phyloP scores from a whole-genome alignment of 176 grass and related monocot genomes.

The Paspalum notatum region DNA sequence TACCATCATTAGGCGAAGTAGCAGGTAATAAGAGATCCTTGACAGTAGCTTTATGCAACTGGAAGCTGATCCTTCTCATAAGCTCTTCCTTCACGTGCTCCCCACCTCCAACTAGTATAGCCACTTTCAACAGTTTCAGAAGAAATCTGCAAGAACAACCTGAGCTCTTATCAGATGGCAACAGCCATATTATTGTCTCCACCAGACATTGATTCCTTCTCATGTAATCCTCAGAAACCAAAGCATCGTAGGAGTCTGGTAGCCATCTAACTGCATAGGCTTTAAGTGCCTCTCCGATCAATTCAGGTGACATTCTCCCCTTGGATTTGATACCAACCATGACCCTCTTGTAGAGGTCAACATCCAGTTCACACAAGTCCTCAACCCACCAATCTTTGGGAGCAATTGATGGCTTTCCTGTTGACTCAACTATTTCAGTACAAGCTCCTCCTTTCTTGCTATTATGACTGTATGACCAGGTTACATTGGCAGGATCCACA shows the following conservation, averaged over 20 bases:
- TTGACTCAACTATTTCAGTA: constrained; percentile 64
- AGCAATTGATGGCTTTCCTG: constrained; percentile 44
- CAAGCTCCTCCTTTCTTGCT: constrained; percentile 62
- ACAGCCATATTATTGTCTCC: constrained; percentile 87
- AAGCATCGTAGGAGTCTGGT: constrained; percentile 79
- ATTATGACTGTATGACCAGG: constrained; percentile 78
- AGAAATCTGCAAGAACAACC: constrained; percentile 97
- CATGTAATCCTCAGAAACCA: constrained; percentile 86
- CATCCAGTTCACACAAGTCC: constrained; percentile 88
- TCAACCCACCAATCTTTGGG: constrained; percentile 97
- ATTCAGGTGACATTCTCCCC: constrained; percentile 87
- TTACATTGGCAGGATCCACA: constrained; percentile 79
- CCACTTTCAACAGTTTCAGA: constrained; percentile 89
- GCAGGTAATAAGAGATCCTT: constrained; percentile 86
- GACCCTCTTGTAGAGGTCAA: constrained; percentile 97
- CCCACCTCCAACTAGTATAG: constrained; percentile 71
- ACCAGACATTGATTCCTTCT: constrained; percentile 81
- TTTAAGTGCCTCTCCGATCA: constrained; percentile 89
- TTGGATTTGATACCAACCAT: constrained; percentile 93
- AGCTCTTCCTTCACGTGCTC: constrained; percentile 84
- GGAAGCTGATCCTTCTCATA: constrained; percentile 67
- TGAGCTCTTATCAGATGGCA: constrained; percentile 88
- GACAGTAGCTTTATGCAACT: constrained; percentile 82
- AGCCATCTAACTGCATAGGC: constrained; percentile 90
- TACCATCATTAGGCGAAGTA: constrained; percentile 44